Evolutionary conservation across 345 rosid species (phyloP).

Genomic region (Lepidium africanum): DNA sequence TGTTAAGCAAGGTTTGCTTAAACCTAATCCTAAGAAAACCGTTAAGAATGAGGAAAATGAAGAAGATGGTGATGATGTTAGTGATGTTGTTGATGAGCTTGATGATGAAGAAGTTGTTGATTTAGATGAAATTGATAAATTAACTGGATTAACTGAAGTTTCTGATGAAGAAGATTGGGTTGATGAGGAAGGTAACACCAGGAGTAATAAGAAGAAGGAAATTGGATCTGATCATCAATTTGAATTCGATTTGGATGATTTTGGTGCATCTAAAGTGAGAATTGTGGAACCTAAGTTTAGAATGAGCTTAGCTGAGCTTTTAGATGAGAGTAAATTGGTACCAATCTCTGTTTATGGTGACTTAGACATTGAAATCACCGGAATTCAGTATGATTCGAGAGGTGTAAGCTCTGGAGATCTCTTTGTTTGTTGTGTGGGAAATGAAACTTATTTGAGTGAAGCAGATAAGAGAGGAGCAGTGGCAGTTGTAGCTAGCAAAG

Average conservation of each 20-base stretch:
- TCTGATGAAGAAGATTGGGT: conserved; percentile 41
- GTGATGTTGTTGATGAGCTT: conserved; percentile 43
- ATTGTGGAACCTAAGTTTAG: conserved; percentile 73
- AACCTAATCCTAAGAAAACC: conserved; percentile 32
- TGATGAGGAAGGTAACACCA: conserved; percentile 29
- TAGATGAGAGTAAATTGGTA: conserved; percentile 86
- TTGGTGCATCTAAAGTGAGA: conserved; percentile 42
- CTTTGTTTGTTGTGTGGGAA: conserved; percentile 78
- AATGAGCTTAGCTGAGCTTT: conserved; percentile 81
- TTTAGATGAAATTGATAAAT: conserved; percentile 70
- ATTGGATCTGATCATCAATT: conserved; percentile 41
- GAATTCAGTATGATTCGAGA: conserved; percentile 86
- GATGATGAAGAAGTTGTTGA: conserved; percentile 71
- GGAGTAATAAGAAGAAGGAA: conserved; percentile 27
- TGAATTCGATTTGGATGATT: conserved; percentile 73
- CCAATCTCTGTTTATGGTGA: conserved; percentile 83
- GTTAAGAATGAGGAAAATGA: conserved; percentile 17
- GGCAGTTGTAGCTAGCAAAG: conserved; percentile 89
- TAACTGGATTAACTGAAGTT: conserved; percentile 45
- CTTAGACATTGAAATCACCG: conserved; percentile 76
- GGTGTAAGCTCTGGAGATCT: conserved; percentile 81
- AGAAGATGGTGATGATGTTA: conserved; percentile 23
- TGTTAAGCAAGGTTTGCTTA: conserved; percentile 61
- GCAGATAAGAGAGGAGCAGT: conserved; percentile 97
- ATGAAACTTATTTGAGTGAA: conserved; percentile 60